Base-by-base conservation (phyloP, 306 rosid genomes). In the Nissolia schottii region DNA sequence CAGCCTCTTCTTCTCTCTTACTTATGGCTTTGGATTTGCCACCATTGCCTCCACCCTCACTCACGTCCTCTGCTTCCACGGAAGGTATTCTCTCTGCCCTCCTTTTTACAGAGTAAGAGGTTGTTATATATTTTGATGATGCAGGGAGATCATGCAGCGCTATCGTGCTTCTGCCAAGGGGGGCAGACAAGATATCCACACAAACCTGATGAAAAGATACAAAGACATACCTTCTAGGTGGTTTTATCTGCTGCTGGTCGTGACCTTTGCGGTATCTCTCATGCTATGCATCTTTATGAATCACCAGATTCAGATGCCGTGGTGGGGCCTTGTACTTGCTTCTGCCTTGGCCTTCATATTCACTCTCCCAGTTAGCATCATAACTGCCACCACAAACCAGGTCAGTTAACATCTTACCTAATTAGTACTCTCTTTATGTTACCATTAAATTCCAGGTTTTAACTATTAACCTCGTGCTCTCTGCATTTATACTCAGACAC, bases 361-460 rank as follows among this genome's bases (percentile, higher is more conserved):
- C 70, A 88, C 96, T 13, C 97, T 91, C 53, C 97, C 97, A 10
- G 72, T 91, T 73, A 88, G 97, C 81, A 82, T 91, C 65, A 91
- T 91, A 14, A 85, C 96, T 41, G 97, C 97, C 25, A 91, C 97
- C 55, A 91, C 96, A 81, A 91, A 91, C 80, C 96, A 91, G 97
- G 95, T n/a, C n/a, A n/a, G n/a, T 85, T 64, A 56, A 60, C n/a
- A 35, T 67, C 67, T 72, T n/a, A n/a, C n/a, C 62, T 50, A 6
- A 15, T 19, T n/a, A 23, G 13, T 20, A 19, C 51, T 38, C 35
- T 18, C 20, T 38, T n/a, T n/a, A n/a, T n/a, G n/a, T n/a, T n/a
- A 20, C 58, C 61, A 11, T 25, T 14, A 12, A 67, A 20, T 80
- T 15, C 3, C 1, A 29, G 3, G 25, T n/a, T 73, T 61, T 38